phyloP scores from a whole-genome alignment of 768 basidiomycete species.

The Leccinum barrowsii region DNA sequence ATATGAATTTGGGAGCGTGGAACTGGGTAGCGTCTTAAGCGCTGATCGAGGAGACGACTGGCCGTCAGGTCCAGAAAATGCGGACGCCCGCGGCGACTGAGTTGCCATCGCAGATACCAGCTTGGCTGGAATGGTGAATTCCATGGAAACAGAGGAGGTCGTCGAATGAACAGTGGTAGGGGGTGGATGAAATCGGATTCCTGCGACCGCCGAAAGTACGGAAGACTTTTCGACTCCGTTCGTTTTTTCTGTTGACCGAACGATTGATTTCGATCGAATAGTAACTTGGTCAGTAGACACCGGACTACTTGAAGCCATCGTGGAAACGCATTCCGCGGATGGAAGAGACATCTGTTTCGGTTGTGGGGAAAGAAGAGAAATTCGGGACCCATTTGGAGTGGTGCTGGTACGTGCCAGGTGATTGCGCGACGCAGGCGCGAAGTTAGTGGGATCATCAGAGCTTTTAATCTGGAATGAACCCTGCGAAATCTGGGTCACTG shows the following conservation, averaged over 20 bases:
- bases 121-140: constrained; percentile 29
- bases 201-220: constrained; percentile 10
- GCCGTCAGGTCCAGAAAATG: neutral
- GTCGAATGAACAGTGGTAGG: constrained; percentile 5
- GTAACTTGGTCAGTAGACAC: neutral
- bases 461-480: constrained; percentile 17
- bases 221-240: constrained; percentile 18
- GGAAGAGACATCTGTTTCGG: constrained; percentile 25
- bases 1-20: constrained; percentile 7
- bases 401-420: constrained; percentile 3
- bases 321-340: constrained; percentile 15
- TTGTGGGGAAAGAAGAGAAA: constrained; percentile 22
- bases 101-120: constrained; percentile 24
- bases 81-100: constrained; percentile 17
- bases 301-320: constrained; percentile 2
- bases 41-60: constrained; percentile 13
- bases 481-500: constrained; percentile 18
- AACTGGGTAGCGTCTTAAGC: constrained; percentile 15
- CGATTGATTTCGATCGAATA: constrained; percentile 26
- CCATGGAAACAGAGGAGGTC: constrained; percentile 20
- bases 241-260: constrained; percentile 22
- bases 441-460: neutral
- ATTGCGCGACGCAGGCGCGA: constrained; percentile 14
- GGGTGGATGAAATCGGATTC: neutral
- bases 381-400: constrained; percentile 12